phyloP scores from a whole-genome alignment of 2,329 filamentous ascomycete genomes.

The Xylariaceae sp. region DNA sequence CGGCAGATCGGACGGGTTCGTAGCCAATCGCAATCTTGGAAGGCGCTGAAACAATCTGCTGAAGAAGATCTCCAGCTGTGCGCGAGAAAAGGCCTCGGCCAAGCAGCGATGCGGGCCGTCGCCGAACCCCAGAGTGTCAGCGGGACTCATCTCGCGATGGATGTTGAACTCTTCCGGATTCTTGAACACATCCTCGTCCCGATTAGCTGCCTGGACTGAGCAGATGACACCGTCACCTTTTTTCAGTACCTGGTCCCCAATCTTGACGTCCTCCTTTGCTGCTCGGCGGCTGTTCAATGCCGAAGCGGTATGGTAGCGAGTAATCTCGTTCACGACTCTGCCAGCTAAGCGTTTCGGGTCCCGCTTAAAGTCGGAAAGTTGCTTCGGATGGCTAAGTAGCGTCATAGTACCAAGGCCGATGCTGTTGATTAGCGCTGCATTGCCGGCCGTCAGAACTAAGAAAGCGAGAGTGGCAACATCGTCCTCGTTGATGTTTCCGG shows the following conservation, averaged over 20 bases:
- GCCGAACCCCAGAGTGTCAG: slow-evolving; percentile 1
- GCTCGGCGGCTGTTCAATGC: slow-evolving; percentile 4
- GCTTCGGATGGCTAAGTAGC: slow-evolving; percentile 8
- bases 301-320: slow-evolving; percentile 8
- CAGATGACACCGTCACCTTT: slow-evolving; percentile 11
- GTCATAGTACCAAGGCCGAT: slow-evolving; percentile 12
- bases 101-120: slow-evolving; percentile 6
- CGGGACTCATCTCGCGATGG: background rate
- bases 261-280: background rate
- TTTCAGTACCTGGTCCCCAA: background rate
- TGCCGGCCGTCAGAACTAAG: slow-evolving; percentile 10
- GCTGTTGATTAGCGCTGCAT: slow-evolving; percentile 12
- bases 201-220: slow-evolving; percentile 7
- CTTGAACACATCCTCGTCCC: background rate
- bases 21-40: slow-evolving; percentile 5
- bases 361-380: slow-evolving; percentile 7
- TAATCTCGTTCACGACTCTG: slow-evolving; percentile 5
- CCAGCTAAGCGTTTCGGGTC: slow-evolving; percentile 4
- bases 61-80: slow-evolving; percentile 11
- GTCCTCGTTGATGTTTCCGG: slow-evolving; percentile 4
- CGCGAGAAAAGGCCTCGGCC: slow-evolving; percentile 3
- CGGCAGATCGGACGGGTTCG: background rate
- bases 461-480: slow-evolving; percentile 6
- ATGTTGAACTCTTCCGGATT: slow-evolving; percentile 6
- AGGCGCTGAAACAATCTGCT: slow-evolving; percentile 9